These are phyloP conservation scores for Cyberlindnera bimundalis DNA, from an alignment of 805 yeast genomes.

Conservation along the genomic window DNA sequence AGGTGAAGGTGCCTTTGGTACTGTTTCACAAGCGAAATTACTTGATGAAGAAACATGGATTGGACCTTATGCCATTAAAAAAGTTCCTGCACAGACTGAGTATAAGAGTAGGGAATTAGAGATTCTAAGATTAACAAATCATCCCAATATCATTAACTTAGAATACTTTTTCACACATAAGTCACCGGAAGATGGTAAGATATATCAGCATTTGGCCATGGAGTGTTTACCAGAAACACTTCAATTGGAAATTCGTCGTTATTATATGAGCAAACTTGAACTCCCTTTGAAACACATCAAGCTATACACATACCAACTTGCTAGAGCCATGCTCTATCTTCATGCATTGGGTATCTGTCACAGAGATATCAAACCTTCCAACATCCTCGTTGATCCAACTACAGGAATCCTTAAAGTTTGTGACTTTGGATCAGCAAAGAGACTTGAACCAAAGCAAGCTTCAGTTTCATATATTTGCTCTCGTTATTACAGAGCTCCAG, in stretches of 20 bases:
- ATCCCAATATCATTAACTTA: constrained; percentile 73
- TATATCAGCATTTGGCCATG: constrained; percentile 82
- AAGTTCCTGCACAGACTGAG: constrained; percentile 86
- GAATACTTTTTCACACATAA: constrained; percentile 69
- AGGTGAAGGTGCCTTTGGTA: constrained; percentile 87
- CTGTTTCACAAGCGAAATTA: constrained; percentile 71
- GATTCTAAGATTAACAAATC: constrained; percentile 67
- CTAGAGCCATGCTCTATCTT: constrained; percentile 78
- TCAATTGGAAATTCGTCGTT: constrained; percentile 71
- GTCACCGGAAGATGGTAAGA: constrained; percentile 56
- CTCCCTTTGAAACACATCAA: constrained; percentile 73
- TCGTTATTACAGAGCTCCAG: constrained; percentile 95
- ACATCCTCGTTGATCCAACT: constrained; percentile 70
- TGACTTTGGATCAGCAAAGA: constrained; percentile 84
- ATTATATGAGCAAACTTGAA: constrained; percentile 54
- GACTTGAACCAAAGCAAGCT: constrained; percentile 74
- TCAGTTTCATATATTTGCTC: constrained; percentile 95
- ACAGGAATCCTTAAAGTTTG: constrained; percentile 69
- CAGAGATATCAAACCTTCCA: constrained; percentile 82
- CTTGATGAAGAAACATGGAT: constrained; percentile 47
- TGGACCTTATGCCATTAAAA: constrained; percentile 82
- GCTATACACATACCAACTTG: constrained; percentile 73
- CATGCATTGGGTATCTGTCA: constrained; percentile 81
- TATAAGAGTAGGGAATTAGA: constrained; percentile 80
- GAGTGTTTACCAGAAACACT: constrained; percentile 81